Conservation (phyloP, 2,329 filamentous ascomycete species). For the Tympanopsis confertula region DNA sequence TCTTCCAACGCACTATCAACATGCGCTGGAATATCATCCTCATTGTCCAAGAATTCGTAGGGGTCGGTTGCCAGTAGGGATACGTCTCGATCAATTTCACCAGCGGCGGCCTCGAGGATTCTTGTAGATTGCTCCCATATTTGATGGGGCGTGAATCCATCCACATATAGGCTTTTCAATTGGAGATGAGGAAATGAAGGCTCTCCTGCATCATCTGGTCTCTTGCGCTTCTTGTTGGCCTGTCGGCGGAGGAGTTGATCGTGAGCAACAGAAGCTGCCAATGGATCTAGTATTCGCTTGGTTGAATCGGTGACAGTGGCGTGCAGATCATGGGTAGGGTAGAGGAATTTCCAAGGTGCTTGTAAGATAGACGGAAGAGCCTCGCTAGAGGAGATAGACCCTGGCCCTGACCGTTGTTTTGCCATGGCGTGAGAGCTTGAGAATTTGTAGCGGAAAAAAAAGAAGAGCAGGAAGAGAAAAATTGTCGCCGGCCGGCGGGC, state of each 20-base stretch:
- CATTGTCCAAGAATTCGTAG: too few species aligned
- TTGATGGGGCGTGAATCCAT: slow-evolving; percentile 46
- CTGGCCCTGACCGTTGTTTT: too few species aligned
- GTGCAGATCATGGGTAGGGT: neutral
- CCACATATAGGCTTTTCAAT: slow-evolving; percentile 43
- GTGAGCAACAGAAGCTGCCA: neutral
- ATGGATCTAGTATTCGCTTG: neutral
- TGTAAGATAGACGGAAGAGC: neutral
- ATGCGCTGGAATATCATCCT: too few species aligned
- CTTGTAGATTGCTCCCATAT: slow-evolving; percentile 52
- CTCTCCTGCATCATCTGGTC: neutral
- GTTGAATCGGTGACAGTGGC: neutral
- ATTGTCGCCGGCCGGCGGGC: too few species aligned
- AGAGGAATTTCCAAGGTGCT: neutral
- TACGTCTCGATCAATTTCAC: neutral
- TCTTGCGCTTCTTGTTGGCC: neutral
- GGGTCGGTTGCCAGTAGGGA: neutral
- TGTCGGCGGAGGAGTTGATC: neutral
- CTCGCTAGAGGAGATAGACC: neutral
- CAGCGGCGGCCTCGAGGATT: slow-evolving; percentile 26
- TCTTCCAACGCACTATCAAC: too few species aligned
- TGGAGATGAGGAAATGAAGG: slow-evolving; percentile 25
- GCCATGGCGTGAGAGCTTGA: neutral
- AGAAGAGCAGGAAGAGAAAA: neutral
- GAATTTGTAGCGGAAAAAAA: neutral